Conservation (phyloP, 1,139 yeast genomes). For the Suhomyces bribrorum region DNA sequence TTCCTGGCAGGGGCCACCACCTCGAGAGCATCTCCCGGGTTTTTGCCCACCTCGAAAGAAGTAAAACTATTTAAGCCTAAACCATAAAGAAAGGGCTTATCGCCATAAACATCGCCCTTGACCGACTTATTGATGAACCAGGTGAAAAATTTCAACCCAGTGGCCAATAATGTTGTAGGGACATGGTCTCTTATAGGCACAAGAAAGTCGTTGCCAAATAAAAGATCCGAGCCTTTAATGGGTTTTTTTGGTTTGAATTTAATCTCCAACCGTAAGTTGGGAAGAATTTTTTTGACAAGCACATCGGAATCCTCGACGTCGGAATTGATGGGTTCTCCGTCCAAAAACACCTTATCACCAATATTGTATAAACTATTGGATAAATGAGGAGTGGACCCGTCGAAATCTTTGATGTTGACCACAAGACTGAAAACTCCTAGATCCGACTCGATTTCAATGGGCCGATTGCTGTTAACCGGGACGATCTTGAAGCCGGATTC, state of each 20-base stretch:
- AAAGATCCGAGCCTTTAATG: conserved; percentile 51
- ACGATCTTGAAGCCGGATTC: conserved; percentile 33
- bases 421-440: conserved; percentile 42
- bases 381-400: conserved; percentile 44
- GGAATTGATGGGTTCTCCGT: conserved; percentile 24
- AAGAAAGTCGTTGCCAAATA: conserved; percentile 72
- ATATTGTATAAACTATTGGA: conserved; percentile 37
- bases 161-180: conserved; percentile 49
- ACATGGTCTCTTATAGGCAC: conserved; percentile 59
- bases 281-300: conserved; percentile 14
- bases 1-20: conserved; percentile 2
- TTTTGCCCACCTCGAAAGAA: conserved; percentile 23
- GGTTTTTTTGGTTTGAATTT: conserved; percentile 42
- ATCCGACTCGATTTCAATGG: conserved; percentile 37
- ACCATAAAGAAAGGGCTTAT: conserved; percentile 64
- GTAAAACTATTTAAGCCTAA: conserved; percentile 60
- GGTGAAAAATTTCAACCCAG: conserved; percentile 55
- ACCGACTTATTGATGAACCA: conserved; percentile 66
- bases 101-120: conserved; percentile 62
- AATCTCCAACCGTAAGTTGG: conserved; percentile 39
- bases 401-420: conserved; percentile 46
- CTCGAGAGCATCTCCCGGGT: conserved; percentile 5
- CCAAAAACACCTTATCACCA: conserved; percentile 31
- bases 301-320: conserved; percentile 10
- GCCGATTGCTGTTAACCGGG: conserved; percentile 46